These are phyloP conservation scores for Yamadazyma atlantica DNA, from an alignment of 1,139 yeast genomes.

Conservation along the genomic window DNA sequence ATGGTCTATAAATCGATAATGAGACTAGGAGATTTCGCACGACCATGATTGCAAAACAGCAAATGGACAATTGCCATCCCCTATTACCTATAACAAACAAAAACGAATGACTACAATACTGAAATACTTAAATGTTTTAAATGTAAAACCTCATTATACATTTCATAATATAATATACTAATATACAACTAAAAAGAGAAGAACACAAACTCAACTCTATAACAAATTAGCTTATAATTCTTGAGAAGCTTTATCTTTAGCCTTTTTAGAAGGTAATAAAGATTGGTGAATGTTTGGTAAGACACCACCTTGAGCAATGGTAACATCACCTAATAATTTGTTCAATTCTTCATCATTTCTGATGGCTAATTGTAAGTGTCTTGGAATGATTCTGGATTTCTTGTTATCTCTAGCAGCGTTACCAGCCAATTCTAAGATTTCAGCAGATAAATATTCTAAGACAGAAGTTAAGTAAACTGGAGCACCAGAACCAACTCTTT, in stretches of 20 bases:
- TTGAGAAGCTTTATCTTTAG: conserved; percentile 77
- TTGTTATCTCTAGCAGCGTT: conserved; percentile 98
- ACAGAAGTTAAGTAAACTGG: conserved; percentile 96
- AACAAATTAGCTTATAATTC: conserved; percentile 55
- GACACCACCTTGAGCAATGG: conserved; percentile 98
- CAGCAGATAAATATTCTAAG: conserved; percentile 94
- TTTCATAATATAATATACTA: conserved; percentile 6
- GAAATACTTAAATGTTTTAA: not conserved
- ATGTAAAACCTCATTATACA: conserved; percentile 10
- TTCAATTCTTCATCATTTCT: conserved; percentile 97
- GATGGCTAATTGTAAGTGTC: conserved; percentile 97
- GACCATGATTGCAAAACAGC: too few relatives aligned
- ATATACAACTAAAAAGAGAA: conserved; percentile 6
- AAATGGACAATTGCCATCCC: not conserved
- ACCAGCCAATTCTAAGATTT: conserved; percentile 97
- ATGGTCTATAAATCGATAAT: too few relatives aligned
- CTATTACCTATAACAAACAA: not conserved
- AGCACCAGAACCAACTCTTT: conserved; percentile 98
- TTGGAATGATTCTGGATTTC: conserved; percentile 97
- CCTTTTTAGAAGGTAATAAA: conserved; percentile 91
- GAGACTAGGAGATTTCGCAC: too few relatives aligned
- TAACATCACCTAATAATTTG: conserved; percentile 59
- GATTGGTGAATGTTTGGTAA: conserved; percentile 94
- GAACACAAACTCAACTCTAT: not conserved
- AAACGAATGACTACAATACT: not conserved